Evolutionary conservation across 2,329 filamentous ascomycete genomes (phyloP).

Genomic region (Sclerotinia glacialis): DNA sequence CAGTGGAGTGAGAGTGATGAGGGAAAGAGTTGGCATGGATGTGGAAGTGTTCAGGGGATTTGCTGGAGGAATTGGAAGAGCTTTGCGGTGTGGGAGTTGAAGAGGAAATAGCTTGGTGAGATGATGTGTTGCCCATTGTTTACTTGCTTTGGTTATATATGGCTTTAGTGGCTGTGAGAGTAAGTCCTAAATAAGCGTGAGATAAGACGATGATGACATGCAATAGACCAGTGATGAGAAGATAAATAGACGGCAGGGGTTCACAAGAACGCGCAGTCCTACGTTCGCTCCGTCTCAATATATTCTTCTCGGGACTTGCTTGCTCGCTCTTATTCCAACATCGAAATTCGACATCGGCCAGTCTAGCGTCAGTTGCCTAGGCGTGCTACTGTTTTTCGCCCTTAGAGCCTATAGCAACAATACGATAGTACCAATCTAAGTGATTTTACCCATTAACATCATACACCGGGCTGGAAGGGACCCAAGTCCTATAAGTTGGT

Average conservation of each 20-base stretch:
- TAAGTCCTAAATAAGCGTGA: not conserved
- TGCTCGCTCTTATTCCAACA: not conserved
- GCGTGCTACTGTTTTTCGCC: not conserved
- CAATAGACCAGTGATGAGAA: not conserved
- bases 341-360: not conserved
- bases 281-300: no score
- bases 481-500: not conserved
- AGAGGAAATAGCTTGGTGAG: not conserved
- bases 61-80: not conserved
- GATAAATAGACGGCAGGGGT: not conserved
- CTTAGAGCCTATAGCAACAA: not conserved
- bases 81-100: not conserved
- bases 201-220: not conserved
- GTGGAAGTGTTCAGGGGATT: not conserved
- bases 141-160: not conserved
- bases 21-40: not conserved
- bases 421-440: not conserved
- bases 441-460: no score
- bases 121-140: slow-evolving; percentile 18
- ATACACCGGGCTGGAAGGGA: not conserved
- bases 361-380: not conserved
- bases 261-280: not conserved
- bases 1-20: not conserved
- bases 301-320: no score
- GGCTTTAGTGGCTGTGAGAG: not conserved